Conservation (phyloP, 192 early-diverging fungal genomes). For the Haplosporangium gracile region DNA sequence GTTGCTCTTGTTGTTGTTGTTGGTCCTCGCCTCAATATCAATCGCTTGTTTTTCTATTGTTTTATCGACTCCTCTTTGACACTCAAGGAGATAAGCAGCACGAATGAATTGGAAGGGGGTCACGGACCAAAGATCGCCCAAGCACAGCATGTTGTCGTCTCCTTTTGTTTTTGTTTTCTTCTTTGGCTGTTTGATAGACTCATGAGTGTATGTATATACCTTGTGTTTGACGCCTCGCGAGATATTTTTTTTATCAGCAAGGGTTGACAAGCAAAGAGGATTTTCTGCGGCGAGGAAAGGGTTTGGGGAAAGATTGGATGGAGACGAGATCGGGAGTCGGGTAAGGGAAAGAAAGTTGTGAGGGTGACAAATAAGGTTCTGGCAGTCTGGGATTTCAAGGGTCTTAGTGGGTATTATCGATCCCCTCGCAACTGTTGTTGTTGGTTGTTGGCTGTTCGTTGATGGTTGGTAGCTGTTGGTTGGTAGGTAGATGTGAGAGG, state of each 20-base stretch:
- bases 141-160: not conserved
- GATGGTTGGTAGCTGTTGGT: not conserved
- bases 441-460: not conserved
- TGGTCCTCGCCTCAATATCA: not conserved
- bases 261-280: not conserved
- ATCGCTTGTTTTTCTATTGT: not conserved
- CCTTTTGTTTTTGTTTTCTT: not conserved
- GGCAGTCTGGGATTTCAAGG: slow-evolving; percentile 6
- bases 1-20: not conserved
- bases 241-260: not conserved
- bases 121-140: slow-evolving; percentile 11
- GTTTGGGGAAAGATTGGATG: not conserved
- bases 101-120: not conserved
- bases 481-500: not conserved
- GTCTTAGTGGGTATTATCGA: slow-evolving; percentile 1
- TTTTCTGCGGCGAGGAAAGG: not conserved
- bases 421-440: not conserved
- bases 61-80: not conserved
- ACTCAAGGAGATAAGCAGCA: not conserved
- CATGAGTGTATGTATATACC: not conserved
- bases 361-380: not conserved
- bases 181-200: not conserved
- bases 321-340: not conserved
- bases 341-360: not conserved
- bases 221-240: slow-evolving; percentile 8